Conservation (phyloP, 768 basidiomycete species). For the Podaxis pistillaris region DNA sequence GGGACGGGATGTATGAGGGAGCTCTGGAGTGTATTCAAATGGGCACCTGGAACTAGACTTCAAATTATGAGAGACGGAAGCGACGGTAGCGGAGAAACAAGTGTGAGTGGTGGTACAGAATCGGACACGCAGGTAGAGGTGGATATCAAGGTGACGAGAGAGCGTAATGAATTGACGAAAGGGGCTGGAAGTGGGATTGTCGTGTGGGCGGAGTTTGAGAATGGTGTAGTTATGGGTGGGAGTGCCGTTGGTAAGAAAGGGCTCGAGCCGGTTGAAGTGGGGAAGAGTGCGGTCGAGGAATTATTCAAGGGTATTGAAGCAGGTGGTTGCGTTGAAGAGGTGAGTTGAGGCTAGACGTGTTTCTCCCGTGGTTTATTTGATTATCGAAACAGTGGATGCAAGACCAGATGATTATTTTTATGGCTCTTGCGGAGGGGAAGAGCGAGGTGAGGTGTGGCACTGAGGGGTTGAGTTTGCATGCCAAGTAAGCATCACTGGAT, state of each 20-base stretch:
- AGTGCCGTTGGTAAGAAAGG: slow-evolving; percentile 62
- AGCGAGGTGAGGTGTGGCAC: slow-evolving; percentile 55
- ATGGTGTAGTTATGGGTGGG: slow-evolving; percentile 66
- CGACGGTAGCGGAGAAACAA: slow-evolving; percentile 3
- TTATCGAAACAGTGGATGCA: slow-evolving; percentile 39
- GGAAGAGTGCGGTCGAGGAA: slow-evolving; percentile 59
- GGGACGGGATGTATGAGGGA: slow-evolving; percentile 53
- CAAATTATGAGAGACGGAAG: slow-evolving; percentile 17
- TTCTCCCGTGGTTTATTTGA: not conserved
- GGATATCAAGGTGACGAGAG: slow-evolving; percentile 38
- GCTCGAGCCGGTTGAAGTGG: slow-evolving; percentile 44
- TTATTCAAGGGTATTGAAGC: slow-evolving; percentile 54
- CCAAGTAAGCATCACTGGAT: slow-evolving; percentile 46
- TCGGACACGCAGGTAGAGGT: slow-evolving; percentile 30
- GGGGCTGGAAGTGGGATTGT: slow-evolving; percentile 73
- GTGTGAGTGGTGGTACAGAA: slow-evolving; percentile 8
- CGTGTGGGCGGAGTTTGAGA: slow-evolving; percentile 71
- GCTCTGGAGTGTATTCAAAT: slow-evolving; percentile 45
- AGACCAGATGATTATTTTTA: slow-evolving; percentile 79
- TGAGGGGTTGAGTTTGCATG: slow-evolving; percentile 65
- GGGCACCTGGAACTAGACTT: slow-evolving; percentile 19
- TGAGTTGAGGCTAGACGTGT: slow-evolving; percentile 19
- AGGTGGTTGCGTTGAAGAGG: slow-evolving; percentile 79
- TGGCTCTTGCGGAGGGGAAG: slow-evolving; percentile 67
- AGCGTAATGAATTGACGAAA: slow-evolving; percentile 41